These are phyloP conservation scores for Boletus rubropictus DNA, from an alignment of 768 basidiomycete species.

Conservation along the genomic window DNA sequence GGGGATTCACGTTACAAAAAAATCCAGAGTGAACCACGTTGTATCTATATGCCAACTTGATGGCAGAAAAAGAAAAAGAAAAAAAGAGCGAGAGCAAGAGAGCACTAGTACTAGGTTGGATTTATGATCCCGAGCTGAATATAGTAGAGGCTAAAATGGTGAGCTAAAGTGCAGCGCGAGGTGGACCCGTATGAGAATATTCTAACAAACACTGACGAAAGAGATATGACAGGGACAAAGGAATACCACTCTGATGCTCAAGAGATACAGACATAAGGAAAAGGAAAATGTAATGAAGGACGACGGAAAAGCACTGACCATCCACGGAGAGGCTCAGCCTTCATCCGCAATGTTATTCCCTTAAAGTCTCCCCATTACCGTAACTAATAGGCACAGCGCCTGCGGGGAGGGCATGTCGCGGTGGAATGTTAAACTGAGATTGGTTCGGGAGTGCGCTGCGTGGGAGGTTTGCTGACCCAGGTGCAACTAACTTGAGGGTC, in stretches of 20 bases:
- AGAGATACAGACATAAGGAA: neutral
- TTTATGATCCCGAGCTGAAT: conserved; percentile 25
- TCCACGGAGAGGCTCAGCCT: conserved; percentile 28
- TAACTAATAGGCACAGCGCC: conserved; percentile 7
- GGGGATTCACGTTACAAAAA: conserved; percentile 4
- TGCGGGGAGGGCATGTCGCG: conserved; percentile 11
- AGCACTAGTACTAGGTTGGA: conserved; percentile 22
- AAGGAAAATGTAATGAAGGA: neutral
- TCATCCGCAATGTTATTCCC: conserved; percentile 20
- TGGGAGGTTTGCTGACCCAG: conserved; percentile 33
- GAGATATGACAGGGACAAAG: neutral
- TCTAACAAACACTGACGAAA: conserved; percentile 13
- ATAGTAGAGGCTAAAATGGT: conserved; percentile 19
- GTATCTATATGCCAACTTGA: conserved; percentile 16
- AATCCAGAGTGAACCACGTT: conserved; percentile 12
- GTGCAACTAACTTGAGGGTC: conserved; percentile 34
- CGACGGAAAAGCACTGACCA: conserved; percentile 8
- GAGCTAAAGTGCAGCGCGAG: conserved; percentile 18
- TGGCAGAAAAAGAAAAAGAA: conserved; percentile 4
- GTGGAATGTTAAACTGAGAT: conserved; percentile 37
- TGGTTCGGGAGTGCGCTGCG: conserved; percentile 52
- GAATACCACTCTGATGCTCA: conserved; percentile 1
- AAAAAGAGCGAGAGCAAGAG: neutral
- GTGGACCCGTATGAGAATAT: conserved; percentile 5
- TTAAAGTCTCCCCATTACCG: conserved; percentile 11